A percentile compares a stretch with the other conserved stretches of the same genome.
Evolutionary conservation across 2,329 filamentous ascomycete genomes (phyloP).

Genomic region (Monilinia fructigena): DNA sequence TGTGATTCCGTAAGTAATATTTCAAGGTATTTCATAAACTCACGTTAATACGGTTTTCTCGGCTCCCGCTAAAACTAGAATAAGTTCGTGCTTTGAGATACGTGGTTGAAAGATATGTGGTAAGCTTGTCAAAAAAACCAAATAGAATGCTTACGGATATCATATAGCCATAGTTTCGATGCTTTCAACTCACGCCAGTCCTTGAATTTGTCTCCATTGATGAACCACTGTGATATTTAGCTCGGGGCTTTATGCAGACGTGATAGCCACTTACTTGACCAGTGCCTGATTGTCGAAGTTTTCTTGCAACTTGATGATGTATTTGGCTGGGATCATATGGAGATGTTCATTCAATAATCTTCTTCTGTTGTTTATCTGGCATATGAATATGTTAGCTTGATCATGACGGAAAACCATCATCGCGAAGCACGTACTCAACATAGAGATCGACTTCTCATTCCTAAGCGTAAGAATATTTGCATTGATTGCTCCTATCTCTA

Average conservation of each 20-base stretch:
- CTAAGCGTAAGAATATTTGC: constrained; percentile 1
- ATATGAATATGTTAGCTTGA: neutral
- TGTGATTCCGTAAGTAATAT: neutral
- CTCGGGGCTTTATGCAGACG: neutral
- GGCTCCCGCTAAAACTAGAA: neutral
- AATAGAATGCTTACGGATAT: neutral
- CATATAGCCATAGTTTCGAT: constrained; percentile 4
- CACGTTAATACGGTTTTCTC: neutral
- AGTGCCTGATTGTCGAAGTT: neutral
- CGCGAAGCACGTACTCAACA: neutral
- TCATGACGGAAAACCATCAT: neutral
- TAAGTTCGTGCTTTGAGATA: neutral
- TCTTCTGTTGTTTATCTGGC: neutral
- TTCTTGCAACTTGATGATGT: neutral
- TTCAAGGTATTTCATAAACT: no score
- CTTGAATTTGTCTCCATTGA: neutral
- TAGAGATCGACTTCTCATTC: neutral
- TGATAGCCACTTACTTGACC: neutral
- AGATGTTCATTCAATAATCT: neutral
- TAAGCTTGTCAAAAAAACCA: neutral
- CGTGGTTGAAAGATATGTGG: no score
- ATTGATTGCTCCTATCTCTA: neutral
- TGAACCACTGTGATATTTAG: neutral
- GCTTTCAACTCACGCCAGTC: neutral
- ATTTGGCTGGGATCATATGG: neutral